These are phyloP conservation scores for Pulicaria dysenterica DNA, from an alignment of 129 eudicot species.

Conservation along the genomic window DNA sequence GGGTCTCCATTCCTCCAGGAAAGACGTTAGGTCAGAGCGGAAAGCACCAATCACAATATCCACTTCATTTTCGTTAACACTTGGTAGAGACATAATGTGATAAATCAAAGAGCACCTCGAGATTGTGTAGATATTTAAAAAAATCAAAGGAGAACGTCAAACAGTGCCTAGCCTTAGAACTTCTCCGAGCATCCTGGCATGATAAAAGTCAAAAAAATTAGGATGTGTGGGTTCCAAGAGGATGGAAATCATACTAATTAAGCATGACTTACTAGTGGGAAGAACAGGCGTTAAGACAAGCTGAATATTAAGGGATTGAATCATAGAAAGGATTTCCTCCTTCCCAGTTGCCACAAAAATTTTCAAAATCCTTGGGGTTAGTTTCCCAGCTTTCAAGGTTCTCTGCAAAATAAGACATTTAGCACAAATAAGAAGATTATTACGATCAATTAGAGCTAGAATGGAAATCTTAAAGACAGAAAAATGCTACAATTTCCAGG, in stretches of 20 bases:
- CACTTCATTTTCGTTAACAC: constrained; percentile 61
- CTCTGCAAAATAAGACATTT: constrained; percentile 45
- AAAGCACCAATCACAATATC: constrained; percentile 97
- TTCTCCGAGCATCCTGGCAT: constrained; percentile 88
- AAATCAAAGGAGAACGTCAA: constrained; percentile 17
- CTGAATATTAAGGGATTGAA: constrained; percentile 66
- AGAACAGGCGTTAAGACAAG: constrained; percentile 70
- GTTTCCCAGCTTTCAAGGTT: constrained; percentile 83
- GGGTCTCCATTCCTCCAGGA: constrained; percentile 87
- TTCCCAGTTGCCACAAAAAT: constrained; percentile 68
- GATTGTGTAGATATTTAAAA: neutral
- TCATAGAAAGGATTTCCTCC: constrained; percentile 67
- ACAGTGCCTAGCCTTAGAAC: constrained; percentile 36
- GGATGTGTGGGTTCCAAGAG: neutral
- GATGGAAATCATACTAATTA: neutral
- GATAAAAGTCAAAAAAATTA: constrained; percentile 14
- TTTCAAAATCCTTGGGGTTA: constrained; percentile 68
- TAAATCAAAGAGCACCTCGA: constrained; percentile 20
- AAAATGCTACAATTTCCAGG: too few species aligned
- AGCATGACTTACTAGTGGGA: constrained; percentile 77
- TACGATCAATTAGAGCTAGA: too few species aligned
- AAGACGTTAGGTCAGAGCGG: constrained; percentile 72
- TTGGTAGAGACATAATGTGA: constrained; percentile 60
- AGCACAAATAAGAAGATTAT: neutral
- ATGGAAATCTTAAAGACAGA: too few species aligned